Percentiles rank a stretch among this genome's conserved stretches.
These are phyloP conservation scores for Niebla homalea DNA, from an alignment of 495 filamentous ascomycete genomes.

Conservation along the genomic window DNA sequence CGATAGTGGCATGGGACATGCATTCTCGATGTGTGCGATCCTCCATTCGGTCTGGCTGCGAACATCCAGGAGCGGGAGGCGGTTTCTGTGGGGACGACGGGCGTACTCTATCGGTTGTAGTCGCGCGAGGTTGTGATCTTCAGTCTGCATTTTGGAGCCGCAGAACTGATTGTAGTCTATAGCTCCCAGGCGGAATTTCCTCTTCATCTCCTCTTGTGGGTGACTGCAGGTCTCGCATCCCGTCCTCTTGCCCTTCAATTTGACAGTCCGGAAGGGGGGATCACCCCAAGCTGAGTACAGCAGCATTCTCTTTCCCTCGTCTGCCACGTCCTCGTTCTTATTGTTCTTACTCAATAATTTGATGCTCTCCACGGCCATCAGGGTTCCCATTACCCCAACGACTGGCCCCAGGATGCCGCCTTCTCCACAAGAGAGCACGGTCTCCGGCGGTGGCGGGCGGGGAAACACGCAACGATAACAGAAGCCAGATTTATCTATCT, in stretches of 20 bases:
- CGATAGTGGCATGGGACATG: slow-evolving; percentile 69
- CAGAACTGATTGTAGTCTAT: slow-evolving; percentile 75
- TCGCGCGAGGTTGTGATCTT: slow-evolving; percentile 43
- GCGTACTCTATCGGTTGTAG: slow-evolving; percentile 46
- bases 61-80: slow-evolving; percentile 65
- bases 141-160: slow-evolving; percentile 37
- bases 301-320: slow-evolving; percentile 37
- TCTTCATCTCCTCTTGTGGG: slow-evolving; percentile 43
- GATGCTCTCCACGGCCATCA: slow-evolving; percentile 82
- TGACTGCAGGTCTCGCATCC: slow-evolving; percentile 67
- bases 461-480: slow-evolving; percentile 94
- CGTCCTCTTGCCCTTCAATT: slow-evolving; percentile 49
- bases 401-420: slow-evolving; percentile 86
- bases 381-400: slow-evolving; percentile 84
- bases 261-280: slow-evolving; percentile 61
- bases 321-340: neutral
- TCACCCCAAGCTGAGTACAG: slow-evolving; percentile 59
- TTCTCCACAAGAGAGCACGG: slow-evolving; percentile 72
- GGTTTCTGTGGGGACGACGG: slow-evolving; percentile 7
- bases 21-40: slow-evolving; percentile 63
- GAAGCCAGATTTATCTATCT: slow-evolving; percentile 34
- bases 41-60: slow-evolving; percentile 72
- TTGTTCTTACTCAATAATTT: slow-evolving; percentile 47
- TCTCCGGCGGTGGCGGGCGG: slow-evolving; percentile 66
- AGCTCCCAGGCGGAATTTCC: slow-evolving; percentile 46